These are phyloP conservation scores for Botrytis pseudocinerea DNA, from an alignment of 2,329 filamentous ascomycete genomes.

Conservation along the genomic window DNA sequence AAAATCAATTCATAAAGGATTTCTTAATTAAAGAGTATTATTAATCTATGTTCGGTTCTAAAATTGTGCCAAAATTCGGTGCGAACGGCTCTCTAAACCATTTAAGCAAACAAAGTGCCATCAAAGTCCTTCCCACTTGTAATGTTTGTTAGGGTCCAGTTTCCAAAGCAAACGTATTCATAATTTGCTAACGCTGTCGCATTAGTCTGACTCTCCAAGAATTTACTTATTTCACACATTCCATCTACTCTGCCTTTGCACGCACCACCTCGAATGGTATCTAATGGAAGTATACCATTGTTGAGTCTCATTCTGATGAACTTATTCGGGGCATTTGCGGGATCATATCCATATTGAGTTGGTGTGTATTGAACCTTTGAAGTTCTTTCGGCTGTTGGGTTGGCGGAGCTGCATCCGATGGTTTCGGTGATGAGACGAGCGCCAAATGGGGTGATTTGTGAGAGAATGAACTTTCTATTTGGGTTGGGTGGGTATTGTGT, in stretches of 20 bases:
- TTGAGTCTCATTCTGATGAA: constrained; percentile 53
- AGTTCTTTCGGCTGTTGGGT: constrained; percentile 45
- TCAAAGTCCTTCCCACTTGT: constrained; percentile 21
- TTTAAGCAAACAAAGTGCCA: constrained; percentile 17
- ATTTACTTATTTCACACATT: constrained; percentile 46
- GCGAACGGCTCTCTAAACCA: background rate
- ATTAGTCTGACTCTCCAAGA: constrained; percentile 38
- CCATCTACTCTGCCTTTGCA: constrained; percentile 49
- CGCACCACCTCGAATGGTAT: constrained; percentile 49
- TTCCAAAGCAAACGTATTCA: constrained; percentile 24
- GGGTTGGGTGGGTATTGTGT: constrained; percentile 47
- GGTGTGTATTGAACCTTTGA: constrained; percentile 47
- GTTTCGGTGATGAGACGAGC: constrained; percentile 56
- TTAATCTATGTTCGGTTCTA: background rate
- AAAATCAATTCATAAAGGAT: background rate
- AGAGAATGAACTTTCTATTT: constrained; percentile 51
- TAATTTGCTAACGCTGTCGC: constrained; percentile 23
- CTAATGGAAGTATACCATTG: constrained; percentile 50
- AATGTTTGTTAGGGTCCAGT: constrained; percentile 12
- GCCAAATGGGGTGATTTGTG: constrained; percentile 55
- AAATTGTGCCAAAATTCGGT: background rate
- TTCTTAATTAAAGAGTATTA: background rate
- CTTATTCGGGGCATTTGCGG: constrained; percentile 47
- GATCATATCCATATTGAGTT: constrained; percentile 48
- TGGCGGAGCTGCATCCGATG: constrained; percentile 49